These are phyloP conservation scores for Hansfordia pulvinata DNA, from an alignment of 2,329 filamentous ascomycete genomes.

Conservation along the genomic window DNA sequence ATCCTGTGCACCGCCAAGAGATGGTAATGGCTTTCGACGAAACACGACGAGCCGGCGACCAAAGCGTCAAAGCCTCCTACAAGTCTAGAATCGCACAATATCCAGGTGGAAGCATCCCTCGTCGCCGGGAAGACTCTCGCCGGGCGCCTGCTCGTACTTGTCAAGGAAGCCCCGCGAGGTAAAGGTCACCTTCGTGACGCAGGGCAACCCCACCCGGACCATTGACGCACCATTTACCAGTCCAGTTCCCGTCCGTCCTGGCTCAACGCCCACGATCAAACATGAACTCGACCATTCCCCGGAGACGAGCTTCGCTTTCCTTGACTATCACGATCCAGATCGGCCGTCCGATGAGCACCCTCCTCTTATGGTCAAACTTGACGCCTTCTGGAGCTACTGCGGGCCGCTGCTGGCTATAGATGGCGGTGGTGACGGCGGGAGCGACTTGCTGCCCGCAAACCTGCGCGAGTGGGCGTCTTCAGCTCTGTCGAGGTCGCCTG, in stretches of 20 bases:
- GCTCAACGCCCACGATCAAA: not conserved
- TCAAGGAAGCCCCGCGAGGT: too few relatives aligned
- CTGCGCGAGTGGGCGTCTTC: constrained; percentile 23
- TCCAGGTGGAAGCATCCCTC: too few relatives aligned
- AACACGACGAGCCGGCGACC: too few relatives aligned
- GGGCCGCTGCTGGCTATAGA: constrained; percentile 23
- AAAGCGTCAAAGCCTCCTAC: too few relatives aligned
- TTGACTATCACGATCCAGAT: constrained; percentile 6
- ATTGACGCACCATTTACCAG: too few relatives aligned
- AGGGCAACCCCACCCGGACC: too few relatives aligned
- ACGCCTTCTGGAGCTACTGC: constrained; percentile 29
- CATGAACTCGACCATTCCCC: constrained; percentile 6
- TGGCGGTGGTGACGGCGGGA: constrained; percentile 4
- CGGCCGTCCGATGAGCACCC: not conserved
- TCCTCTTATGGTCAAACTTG: constrained; percentile 9
- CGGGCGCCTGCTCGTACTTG: too few relatives aligned
- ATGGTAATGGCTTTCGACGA: too few relatives aligned
- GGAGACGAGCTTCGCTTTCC: constrained; percentile 11
- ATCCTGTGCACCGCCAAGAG: too few relatives aligned
- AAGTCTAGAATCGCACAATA: too few relatives aligned
- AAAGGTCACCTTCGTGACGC: too few relatives aligned
- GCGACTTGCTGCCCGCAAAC: constrained; percentile 16
- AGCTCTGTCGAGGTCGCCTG: constrained; percentile 20
- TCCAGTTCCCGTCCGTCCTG: not conserved
- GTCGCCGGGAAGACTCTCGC: too few relatives aligned